Evolutionary conservation across 2,329 filamentous ascomycete genomes (phyloP), one percentile per base, ranked within the genome.

Genomic region (Pochonia chlamydosporia): DNA sequence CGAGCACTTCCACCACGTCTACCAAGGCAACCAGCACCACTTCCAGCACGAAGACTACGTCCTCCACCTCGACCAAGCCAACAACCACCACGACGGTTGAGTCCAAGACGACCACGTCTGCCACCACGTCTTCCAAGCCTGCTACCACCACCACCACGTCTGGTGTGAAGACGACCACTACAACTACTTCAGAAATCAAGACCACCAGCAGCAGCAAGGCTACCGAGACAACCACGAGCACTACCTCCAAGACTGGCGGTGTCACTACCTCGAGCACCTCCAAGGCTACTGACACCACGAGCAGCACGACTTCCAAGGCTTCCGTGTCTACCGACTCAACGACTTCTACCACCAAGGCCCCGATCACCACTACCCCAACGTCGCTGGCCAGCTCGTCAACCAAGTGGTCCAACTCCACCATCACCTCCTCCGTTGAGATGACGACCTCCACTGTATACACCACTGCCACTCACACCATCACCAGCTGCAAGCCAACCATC

Each of bases 381-480:
- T 36, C 33, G 33, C n/a, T 36, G 16, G 7, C 33, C 33, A 36
- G n/a, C 16, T 36, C 21, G 33, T 20, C 33, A 20, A 36, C 30
- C 28, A 36, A 16, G 24, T 41, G 23, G 39, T 20, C 40, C 26
- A 50, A 25, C 33, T 41, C 49, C 25, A 44, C 45, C 21, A 23
- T 28, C 16, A 33, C 43, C 14, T 26, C 47, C 18, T 35, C 47
- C 7, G 42, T 28, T 25, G 21, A 46, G 35, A 41, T 58, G 47
- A 58, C 53, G 46, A 67, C 65, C 40, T 63, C 61, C 25, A 62
- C 63, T 28, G 58, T 68, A 24, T 66, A 61, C 58, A 59, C 57
- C 45, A 66, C 62, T 31, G 53, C 51, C 13, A 53, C 75, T 54
- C 67, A 71, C 52, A 79, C 76, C 57, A 67, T 79, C 64, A 79